Evolutionary conservation across 257 asterid species (phyloP), one percentile per base, ranked within the genome.

Genomic region (Handroanthus guayacan): DNA sequence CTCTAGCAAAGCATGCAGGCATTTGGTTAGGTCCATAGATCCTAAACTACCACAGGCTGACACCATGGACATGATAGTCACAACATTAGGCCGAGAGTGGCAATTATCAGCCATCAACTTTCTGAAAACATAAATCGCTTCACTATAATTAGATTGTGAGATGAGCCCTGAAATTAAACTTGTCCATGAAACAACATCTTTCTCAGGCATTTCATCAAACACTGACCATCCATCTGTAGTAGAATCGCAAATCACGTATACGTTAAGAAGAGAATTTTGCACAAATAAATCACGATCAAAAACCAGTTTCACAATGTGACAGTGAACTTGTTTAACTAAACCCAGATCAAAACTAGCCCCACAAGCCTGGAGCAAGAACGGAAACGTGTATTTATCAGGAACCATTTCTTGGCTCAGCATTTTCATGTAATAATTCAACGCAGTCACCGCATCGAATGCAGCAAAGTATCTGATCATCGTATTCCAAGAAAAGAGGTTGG

Each of bases 31-130:
- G 72, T 62, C 63, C 18, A 71, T 38, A 3, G 82, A 88, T 64
- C 90, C 90, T 62, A 86, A 74, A 67, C 83, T 74, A 37, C 87
- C 89, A 70, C 86, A 86, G 18, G 86, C 89, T n/a, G 90, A 84
- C 78, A 82, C 67, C 31, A 83, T 9, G 43, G 90, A 86, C 72
- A 86, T 65, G 37, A 76, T 52, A 5, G 90, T 80, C n/a, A 82
- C 72, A 17, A 34, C 58, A 71, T 82, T 84, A 36, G 90, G 89
- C 48, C 45, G 51, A 0, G 62, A 64, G 10, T 16, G 61, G 36
- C 11, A 39, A 13, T 75, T 79, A 64, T 72, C 80, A 41, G 31
- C 74, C 65, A 80, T 10, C 58, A 86, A 41, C 47, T 61, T 47
- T 58, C 52, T 74, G 76, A 79, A 86, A 39, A 81, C 71, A 10